Percentiles rank a stretch among this genome's conserved stretches.
phyloP scores from a whole-genome alignment of 2,329 filamentous ascomycete species.

The Meredithiella fracta region DNA sequence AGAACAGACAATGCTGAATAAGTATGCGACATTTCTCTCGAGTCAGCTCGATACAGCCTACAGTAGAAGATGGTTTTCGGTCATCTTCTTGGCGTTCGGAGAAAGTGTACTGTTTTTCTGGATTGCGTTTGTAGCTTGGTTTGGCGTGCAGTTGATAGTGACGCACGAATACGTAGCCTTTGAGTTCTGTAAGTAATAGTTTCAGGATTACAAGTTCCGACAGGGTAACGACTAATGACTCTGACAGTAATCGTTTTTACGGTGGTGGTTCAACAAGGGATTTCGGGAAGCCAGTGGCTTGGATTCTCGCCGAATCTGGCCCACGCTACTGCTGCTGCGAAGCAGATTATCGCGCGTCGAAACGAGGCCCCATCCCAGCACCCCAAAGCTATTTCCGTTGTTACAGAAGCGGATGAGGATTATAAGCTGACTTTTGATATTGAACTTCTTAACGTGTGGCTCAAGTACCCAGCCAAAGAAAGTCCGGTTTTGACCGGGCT shows the following conservation, averaged over 20 bases:
- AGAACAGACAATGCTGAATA: constrained; percentile 17
- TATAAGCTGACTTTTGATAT: constrained; percentile 2
- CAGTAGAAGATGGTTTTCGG: constrained; percentile 2
- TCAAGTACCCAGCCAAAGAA: constrained; percentile 14
- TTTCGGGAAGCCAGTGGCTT: constrained; percentile 39
- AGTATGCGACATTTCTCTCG: constrained; percentile 10
- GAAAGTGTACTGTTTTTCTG: constrained; percentile 14
- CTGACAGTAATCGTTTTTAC: constrained; percentile 14
- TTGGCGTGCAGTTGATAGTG: constrained; percentile 11
- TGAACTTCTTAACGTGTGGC: constrained; percentile 15
- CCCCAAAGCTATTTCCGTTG: background rate
- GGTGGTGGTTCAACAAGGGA: constrained; percentile 14
- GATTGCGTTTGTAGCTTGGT: constrained; percentile 16
- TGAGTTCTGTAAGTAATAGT: constrained; percentile 14
- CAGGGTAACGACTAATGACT: background rate
- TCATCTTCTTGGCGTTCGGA: constrained; percentile 12
- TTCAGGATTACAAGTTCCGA: background rate
- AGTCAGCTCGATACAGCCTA: constrained; percentile 9
- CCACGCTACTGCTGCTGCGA: constrained; percentile 41
- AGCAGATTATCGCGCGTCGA: constrained; percentile 29
- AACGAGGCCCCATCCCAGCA: background rate
- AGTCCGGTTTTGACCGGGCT: constrained; percentile 13
- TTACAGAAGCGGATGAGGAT: background rate
- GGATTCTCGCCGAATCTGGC: constrained; percentile 49
- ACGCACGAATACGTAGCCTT: constrained; percentile 12